Evolutionary conservation across 352 stramenopile genomes (phyloP).

Genomic region (Thraustochytrium sp.): DNA sequence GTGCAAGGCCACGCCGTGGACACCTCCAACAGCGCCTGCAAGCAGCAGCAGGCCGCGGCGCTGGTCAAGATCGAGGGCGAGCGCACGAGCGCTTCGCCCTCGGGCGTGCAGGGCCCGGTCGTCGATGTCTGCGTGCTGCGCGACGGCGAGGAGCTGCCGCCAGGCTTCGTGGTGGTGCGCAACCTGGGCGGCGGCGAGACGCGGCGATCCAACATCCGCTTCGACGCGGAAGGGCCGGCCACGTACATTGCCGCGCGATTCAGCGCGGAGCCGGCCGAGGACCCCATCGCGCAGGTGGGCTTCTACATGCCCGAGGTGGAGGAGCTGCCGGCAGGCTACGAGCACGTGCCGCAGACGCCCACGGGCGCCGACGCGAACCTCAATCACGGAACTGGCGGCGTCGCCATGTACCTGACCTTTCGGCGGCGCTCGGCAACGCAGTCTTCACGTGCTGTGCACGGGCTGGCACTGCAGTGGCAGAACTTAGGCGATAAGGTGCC

Average conservation of each 20-base stretch:
- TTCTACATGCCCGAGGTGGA: conserved; percentile 31
- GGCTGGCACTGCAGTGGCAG: conserved; percentile 23
- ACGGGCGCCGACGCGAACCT: conserved; percentile 25
- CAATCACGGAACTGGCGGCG: background rate
- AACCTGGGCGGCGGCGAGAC: background rate
- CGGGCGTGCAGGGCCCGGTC: background rate
- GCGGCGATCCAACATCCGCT: background rate
- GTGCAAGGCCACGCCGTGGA: background rate
- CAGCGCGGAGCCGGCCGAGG: background rate
- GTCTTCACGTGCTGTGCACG: background rate
- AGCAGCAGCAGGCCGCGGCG: background rate
- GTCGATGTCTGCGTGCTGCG: conserved; percentile 30
- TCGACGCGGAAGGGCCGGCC: background rate
- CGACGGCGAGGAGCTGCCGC: background rate
- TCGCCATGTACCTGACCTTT: conserved; percentile 20
- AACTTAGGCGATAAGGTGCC: background rate
- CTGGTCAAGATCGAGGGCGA: background rate
- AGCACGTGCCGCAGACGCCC: background rate
- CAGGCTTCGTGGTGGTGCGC: background rate
- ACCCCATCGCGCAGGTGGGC: background rate
- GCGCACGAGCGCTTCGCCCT: background rate
- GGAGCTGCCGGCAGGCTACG: background rate
- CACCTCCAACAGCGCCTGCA: background rate
- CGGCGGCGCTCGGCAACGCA: background rate
- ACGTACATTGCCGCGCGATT: background rate